These are phyloP conservation scores for Pythium oligandrum DNA, from an alignment of 352 stramenopile species.

Conservation along the genomic window DNA sequence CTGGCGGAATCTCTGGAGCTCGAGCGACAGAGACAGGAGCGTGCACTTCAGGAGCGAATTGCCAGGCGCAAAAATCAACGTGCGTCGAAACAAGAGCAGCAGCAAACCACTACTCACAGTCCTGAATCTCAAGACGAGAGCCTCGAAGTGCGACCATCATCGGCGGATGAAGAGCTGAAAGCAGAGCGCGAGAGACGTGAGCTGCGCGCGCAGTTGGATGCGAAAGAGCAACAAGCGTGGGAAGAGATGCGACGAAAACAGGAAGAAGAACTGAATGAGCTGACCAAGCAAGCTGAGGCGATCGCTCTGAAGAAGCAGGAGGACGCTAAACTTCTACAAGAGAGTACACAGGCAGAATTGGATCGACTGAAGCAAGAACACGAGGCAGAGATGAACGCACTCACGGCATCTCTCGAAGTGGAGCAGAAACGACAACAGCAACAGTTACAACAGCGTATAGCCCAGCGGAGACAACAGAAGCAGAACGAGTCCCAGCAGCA, in stretches of 20 bases:
- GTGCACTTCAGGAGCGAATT: conserved; percentile 46
- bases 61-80: conserved; percentile 43
- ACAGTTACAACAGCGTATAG: conserved; percentile 66
- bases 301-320: conserved; percentile 23
- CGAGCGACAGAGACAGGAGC: conserved; percentile 48
- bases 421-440: conserved; percentile 64
- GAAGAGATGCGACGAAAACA: conserved; percentile 32
- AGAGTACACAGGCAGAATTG: conserved; percentile 43
- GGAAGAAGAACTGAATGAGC: conserved; percentile 28
- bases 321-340: conserved; percentile 2
- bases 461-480: conserved; percentile 40
- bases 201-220: conserved; percentile 30
- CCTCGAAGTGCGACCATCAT: neutral
- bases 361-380: conserved; percentile 50
- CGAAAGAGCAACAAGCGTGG: conserved; percentile 28
- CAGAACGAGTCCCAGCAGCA: conserved; percentile 22
- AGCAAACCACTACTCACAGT: conserved; percentile 3
- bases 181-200: conserved; percentile 30
- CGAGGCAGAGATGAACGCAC: conserved; percentile 38
- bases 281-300: conserved; percentile 18
- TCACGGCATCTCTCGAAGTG: conserved; percentile 38
- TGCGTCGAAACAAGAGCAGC: conserved; percentile 6
- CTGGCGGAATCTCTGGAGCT: conserved; percentile 23
- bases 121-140: no score
- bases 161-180: conserved; percentile 11